These are phyloP conservation scores for Thymus quinquecostatus DNA, from an alignment of 257 asterid species.

Conservation along the genomic window DNA sequence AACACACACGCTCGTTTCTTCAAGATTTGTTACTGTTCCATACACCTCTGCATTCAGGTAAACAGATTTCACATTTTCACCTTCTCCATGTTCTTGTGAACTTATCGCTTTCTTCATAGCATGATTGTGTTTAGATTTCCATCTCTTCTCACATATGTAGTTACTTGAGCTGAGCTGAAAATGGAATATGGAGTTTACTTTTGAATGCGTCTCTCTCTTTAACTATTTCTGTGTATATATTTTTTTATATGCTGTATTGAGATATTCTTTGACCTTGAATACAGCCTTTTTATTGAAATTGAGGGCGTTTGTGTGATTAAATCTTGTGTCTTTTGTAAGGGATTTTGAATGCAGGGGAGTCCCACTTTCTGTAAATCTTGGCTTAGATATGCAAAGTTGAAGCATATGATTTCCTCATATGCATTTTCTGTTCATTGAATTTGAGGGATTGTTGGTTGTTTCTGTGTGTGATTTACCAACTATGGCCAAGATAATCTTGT, in stretches of 20 bases:
- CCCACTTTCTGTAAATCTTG: neutral
- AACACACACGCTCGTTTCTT: neutral
- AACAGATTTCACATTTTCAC: conserved; percentile 16
- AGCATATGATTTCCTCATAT: conserved; percentile 13
- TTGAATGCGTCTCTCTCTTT: neutral
- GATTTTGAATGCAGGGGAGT: conserved; percentile 13
- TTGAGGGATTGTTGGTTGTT: neutral
- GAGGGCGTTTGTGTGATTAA: neutral
- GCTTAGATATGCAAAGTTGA: neutral
- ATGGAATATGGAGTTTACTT: neutral
- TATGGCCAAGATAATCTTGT: conserved; percentile 1
- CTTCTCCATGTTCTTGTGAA: neutral
- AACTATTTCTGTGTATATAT: neutral
- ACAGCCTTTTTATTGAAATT: neutral
- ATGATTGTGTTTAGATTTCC: conserved; percentile 4
- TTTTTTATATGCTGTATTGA: neutral
- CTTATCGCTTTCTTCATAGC: neutral
- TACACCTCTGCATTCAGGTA: conserved; percentile 33
- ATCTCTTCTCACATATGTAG: neutral
- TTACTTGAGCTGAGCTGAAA: conserved; percentile 8
- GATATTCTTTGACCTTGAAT: neutral
- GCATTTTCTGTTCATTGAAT: neutral
- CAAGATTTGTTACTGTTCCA: conserved; percentile 15
- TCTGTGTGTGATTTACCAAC: neutral
- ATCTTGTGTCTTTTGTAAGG: neutral